Evolutionary conservation across 176 grass and related monocot species (phyloP).

Genomic region (Urochloa ruziziensis): DNA sequence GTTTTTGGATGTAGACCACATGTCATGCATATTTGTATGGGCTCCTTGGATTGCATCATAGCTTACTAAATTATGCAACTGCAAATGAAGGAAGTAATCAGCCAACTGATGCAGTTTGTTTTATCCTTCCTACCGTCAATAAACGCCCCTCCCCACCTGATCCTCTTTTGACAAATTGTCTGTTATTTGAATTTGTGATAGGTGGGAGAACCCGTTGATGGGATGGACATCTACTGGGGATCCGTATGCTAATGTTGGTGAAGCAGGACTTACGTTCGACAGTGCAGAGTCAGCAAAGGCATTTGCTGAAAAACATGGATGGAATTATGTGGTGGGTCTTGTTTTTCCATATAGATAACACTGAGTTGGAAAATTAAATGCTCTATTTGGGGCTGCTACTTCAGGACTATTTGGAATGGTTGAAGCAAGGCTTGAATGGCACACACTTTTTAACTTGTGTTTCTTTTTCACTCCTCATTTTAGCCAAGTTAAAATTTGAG

Average conservation of each 20-base stretch:
- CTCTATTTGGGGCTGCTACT: not conserved
- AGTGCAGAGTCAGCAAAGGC: constrained; percentile 84
- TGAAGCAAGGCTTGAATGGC: not conserved
- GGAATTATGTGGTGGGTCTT: constrained; percentile 81
- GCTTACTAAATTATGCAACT: not conserved
- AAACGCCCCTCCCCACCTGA: not conserved
- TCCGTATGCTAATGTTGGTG: constrained; percentile 97
- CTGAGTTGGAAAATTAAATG: constrained; percentile 1
- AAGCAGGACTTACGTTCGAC: constrained; percentile 68
- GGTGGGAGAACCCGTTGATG: constrained; percentile 99
- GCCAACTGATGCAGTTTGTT: not conserved
- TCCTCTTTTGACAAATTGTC: not conserved
- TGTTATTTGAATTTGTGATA: constrained; percentile 41
- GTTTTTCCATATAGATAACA: not conserved
- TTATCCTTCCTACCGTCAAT: not conserved
- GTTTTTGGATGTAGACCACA: not conserved
- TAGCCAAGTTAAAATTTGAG: not conserved
- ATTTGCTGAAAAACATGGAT: constrained; percentile 93
- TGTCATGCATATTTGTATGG: not conserved
- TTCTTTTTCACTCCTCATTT: not conserved
- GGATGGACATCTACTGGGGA: constrained; percentile 99
- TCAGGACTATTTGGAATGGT: constrained; percentile 5
- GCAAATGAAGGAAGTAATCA: not conserved
- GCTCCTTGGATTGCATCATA: not conserved
- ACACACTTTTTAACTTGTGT: not conserved